A percentile compares a stretch with the other conserved stretches of the same genome.
These are phyloP conservation scores for Ruellia speciosa DNA, from an alignment of 305 asterid species.

Conservation along the genomic window DNA sequence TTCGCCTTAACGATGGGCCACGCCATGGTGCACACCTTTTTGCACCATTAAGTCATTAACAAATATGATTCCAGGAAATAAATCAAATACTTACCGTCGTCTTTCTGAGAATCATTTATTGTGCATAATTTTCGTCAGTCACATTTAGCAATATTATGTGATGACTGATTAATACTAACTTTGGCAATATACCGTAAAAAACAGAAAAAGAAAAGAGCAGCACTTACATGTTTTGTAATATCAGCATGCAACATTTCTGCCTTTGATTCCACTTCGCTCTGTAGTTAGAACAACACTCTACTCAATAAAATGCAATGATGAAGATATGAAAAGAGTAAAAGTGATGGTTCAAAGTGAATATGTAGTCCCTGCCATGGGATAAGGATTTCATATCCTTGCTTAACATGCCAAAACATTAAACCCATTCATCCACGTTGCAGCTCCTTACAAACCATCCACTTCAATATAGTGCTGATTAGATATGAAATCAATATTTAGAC, in stretches of 20 bases:
- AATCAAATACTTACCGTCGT: neutral
- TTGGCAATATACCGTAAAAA: neutral
- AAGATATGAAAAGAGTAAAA: constrained; percentile 15
- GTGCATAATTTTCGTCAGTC: neutral
- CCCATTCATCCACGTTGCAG: too few species aligned
- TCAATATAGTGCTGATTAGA: too few species aligned
- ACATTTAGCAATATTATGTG: neutral
- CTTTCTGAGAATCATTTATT: neutral
- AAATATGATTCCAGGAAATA: neutral
- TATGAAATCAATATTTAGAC: too few species aligned
- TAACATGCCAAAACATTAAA: neutral
- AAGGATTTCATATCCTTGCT: neutral
- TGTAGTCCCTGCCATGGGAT: neutral
- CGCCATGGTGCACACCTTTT: too few species aligned
- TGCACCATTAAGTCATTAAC: too few species aligned
- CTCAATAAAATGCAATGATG: constrained; percentile 13
- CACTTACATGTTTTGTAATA: constrained; percentile 65
- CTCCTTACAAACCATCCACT: too few species aligned
- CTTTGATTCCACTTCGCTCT: constrained; percentile 72
- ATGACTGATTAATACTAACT: neutral
- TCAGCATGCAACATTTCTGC: constrained; percentile 67
- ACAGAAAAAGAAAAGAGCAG: neutral
- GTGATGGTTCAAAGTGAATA: constrained; percentile 6
- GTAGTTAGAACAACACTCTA: constrained; percentile 23
- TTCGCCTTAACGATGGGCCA: too few species aligned